Evolutionary conservation across 768 basidiomycete genomes (phyloP), one percentile per base, ranked within the genome.

Genomic region (Pilatotrama ljubarskyi): DNA sequence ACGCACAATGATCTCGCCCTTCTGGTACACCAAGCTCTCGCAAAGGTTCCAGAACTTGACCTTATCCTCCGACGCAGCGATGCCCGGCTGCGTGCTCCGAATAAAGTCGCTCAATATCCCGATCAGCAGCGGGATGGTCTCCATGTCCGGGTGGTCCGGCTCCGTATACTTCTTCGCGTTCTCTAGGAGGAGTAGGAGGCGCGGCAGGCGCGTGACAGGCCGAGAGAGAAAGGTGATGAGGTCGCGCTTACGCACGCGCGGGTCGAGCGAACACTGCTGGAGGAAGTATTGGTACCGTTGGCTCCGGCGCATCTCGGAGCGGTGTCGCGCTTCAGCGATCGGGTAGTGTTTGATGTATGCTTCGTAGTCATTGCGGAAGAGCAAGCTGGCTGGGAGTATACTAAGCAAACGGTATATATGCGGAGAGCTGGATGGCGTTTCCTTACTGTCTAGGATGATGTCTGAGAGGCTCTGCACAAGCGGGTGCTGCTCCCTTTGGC

Each of bases 281-380:
- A 91, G 75, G 66, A 93, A 92, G 18, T 74, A 70, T 58, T 82
- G 82, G 70, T 95, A 96, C 2, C 72, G 74, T 11, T 78, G 75
- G 70, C 93, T 95, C 26, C 76, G 78, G 55, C 81, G 84, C 42
- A 90, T 79, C 69, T 95, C 91, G 29, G 84, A 82, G 51, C 89
- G 87, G 66, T 95, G 91, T 24, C 80, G 80, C 10, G 90, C 90
- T 68, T 95, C 91, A 1, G 94, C 84, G 44, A 95, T 78, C 3
- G 93, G 93, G 62, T 94, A 95, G 62, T 93, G 86, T 68, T 93
- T 90, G 73, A 94, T 90, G 72, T 94, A 94, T 0, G 78, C 78
- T 63, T 93, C 92, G 62, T 94, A 94, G 9, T 82, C 62, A 14
- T 25, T 46, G 42, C 63, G 51, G 36, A 56, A 36, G 40, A 54